Base-by-base conservation (phyloP, 1,139 yeast genomes). In the Sugiyamaella novakii region DNA sequence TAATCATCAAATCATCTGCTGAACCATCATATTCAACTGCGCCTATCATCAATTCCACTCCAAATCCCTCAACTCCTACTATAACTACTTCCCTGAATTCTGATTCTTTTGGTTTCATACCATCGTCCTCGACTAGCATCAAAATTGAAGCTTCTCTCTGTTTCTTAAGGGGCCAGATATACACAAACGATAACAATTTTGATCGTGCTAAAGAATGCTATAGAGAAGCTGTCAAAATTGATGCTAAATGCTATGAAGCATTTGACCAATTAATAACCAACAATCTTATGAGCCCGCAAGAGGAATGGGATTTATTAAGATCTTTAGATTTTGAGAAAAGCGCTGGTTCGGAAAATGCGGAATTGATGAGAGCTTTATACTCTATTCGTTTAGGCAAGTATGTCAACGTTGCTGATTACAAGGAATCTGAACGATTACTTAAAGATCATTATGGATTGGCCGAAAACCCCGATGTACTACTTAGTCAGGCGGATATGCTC, bases 211-310 rank as follows among this genome's bases (percentile, higher is more conserved):
- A 87, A 61, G 91, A 86, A 51, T 85, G 95, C 51, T 91, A 83
- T 63, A 82, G 83, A 60, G 96, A 89, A 62, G 97, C 98, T 0
- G 81, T 91, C 0, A 60, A 79, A 56, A 88, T 87, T 1, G 98
- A 94, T 66, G 91, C 87, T 8, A 88, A 89, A 64, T 92, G 98
- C 66, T 92, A 76, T 65, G 98, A 94, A 59, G 98, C 98, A 0
- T 88, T 88, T 65, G 81, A 87, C 59, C 92, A 86, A 62, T 74
- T 94, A 45, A 77, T 87, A 2, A 71, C 78, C 33, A 86, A 87
- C 59, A 84, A 83, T 61, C 75, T 91, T 55, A 72, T 94, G 72
- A 79, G 95, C 0, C 95, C 98, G 0, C 70, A 74, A 18, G 98
- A 92, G 62, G 70, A 92, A 67, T 86, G 96, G 94, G 88, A 84